Conservation (phyloP, 1,139 yeast genomes). For the Neolecta irregularis region DNA sequence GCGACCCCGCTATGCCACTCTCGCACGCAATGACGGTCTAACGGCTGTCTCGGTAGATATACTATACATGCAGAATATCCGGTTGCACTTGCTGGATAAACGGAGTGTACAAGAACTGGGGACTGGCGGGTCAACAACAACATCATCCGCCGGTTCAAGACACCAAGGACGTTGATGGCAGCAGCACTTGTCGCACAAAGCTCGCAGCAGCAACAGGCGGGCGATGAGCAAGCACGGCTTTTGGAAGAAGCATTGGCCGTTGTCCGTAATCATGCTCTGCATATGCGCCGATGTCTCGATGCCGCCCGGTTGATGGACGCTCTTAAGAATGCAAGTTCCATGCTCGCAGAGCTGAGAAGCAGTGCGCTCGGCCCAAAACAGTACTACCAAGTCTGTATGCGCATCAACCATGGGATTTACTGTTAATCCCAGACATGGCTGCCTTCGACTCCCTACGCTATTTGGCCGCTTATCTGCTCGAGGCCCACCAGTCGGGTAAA, state of each 20-base stretch:
- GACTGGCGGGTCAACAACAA: too few relatives aligned
- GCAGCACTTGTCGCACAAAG: slow-evolving; percentile 11
- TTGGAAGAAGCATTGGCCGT: slow-evolving; percentile 40
- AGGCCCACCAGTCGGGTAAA: slow-evolving; percentile 39
- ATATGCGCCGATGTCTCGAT: slow-evolving; percentile 65
- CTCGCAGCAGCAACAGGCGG: neutral
- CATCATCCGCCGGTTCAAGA: too few relatives aligned
- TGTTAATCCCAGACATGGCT: slow-evolving; percentile 21
- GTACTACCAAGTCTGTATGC: slow-evolving; percentile 78
- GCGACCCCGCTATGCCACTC: too few relatives aligned
- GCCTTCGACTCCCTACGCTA: slow-evolving; percentile 70
- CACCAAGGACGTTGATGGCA: too few relatives aligned
- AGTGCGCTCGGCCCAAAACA: slow-evolving; percentile 71
- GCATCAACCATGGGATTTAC: neutral
- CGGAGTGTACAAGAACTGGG: too few relatives aligned
- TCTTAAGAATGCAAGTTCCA: slow-evolving; percentile 69
- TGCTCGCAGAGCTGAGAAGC: slow-evolving; percentile 69
- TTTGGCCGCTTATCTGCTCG: slow-evolving; percentile 48
- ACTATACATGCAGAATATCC: too few relatives aligned
- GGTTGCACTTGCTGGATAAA: too few relatives aligned
- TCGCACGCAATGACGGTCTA: too few relatives aligned
- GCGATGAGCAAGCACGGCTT: slow-evolving; percentile 16
- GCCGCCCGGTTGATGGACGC: slow-evolving; percentile 72
- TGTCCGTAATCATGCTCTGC: slow-evolving; percentile 54
- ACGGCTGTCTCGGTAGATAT: too few relatives aligned